phyloP scores from a whole-genome alignment of 345 rosid species.

The Syzygium oleosum region DNA sequence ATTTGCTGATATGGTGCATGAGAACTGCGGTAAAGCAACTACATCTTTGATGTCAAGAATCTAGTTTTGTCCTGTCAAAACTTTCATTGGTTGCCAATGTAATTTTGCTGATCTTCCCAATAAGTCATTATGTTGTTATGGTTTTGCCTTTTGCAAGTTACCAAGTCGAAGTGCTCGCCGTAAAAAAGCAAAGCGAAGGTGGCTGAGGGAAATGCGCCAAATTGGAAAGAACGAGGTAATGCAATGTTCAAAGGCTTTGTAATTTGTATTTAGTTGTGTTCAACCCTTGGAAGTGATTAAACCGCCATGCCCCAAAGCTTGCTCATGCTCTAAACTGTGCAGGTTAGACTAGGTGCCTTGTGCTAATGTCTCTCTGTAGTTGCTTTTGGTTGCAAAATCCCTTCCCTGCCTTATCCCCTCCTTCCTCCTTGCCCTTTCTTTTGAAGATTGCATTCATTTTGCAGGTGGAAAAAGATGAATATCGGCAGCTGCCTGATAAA shows the following conservation, averaged over 20 bases:
- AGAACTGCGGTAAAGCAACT: not conserved
- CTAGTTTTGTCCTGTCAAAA: not conserved
- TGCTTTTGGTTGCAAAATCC: not conserved
- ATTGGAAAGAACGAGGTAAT: conserved; percentile 60
- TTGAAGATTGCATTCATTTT: not conserved
- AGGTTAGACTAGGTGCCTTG: not conserved
- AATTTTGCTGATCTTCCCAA: not conserved
- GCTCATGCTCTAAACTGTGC: not conserved
- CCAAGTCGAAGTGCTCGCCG: conserved; percentile 96
- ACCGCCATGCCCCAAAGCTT: not conserved
- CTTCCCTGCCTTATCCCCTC: not conserved
- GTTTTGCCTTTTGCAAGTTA: conserved; percentile 19
- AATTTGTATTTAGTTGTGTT: not conserved
- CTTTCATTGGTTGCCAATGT: not conserved
- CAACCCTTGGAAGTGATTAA: not conserved
- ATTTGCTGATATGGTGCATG: not conserved
- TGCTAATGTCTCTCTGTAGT: not conserved
- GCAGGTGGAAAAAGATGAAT: not conserved
- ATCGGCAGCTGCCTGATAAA: not conserved
- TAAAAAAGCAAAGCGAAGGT: conserved; percentile 72
- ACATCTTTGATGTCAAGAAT: not conserved
- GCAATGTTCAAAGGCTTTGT: not conserved
- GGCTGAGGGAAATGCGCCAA: conserved; percentile 60
- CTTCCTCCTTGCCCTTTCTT: not conserved
- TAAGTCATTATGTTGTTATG: not conserved